phyloP scores from a whole-genome alignment of 257 asterid species.

The Penstemon newberryi region DNA sequence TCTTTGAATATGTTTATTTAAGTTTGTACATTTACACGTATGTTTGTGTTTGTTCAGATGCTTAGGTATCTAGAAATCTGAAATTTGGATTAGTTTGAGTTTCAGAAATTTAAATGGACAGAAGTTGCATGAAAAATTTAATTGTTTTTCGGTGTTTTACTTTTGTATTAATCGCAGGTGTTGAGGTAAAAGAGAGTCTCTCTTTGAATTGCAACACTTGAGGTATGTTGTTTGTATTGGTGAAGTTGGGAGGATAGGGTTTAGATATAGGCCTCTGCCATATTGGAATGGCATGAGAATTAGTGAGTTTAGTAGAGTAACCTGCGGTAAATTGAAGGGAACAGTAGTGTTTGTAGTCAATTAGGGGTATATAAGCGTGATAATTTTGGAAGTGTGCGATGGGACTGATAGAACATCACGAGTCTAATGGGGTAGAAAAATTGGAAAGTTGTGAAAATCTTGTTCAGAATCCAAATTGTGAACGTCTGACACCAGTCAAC shows the following conservation, averaged over 20 bases:
- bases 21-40: slow-evolving; percentile 9
- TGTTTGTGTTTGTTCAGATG: slow-evolving; percentile 13
- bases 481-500: slow-evolving; percentile 25
- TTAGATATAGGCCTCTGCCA: slow-evolving; percentile 13
- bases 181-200: slow-evolving; percentile 1
- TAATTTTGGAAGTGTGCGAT: slow-evolving; percentile 11
- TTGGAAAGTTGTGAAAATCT: slow-evolving; percentile 23
- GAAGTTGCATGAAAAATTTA: slow-evolving; percentile 24
- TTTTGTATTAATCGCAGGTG: slow-evolving; percentile 31
- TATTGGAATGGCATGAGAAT: slow-evolving; percentile 26
- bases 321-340: slow-evolving; percentile 24
- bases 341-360: slow-evolving; percentile 19
- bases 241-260: slow-evolving; percentile 14
- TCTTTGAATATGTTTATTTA: slow-evolving; percentile 3
- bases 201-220: background rate
- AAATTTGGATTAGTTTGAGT: background rate
- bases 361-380: slow-evolving; percentile 24
- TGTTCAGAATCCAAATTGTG: slow-evolving; percentile 27
- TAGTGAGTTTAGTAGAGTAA: slow-evolving; percentile 24
- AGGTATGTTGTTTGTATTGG: slow-evolving; percentile 21
- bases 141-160: slow-evolving; percentile 5
- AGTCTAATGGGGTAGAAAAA: slow-evolving; percentile 31
- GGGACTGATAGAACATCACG: slow-evolving; percentile 32
- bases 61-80: slow-evolving; percentile 22
- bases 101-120: slow-evolving; percentile 12